Evolutionary conservation across 768 basidiomycete genomes (phyloP), one percentile per base, ranked within the genome.

Genomic region (Termitomyces titanicus): DNA sequence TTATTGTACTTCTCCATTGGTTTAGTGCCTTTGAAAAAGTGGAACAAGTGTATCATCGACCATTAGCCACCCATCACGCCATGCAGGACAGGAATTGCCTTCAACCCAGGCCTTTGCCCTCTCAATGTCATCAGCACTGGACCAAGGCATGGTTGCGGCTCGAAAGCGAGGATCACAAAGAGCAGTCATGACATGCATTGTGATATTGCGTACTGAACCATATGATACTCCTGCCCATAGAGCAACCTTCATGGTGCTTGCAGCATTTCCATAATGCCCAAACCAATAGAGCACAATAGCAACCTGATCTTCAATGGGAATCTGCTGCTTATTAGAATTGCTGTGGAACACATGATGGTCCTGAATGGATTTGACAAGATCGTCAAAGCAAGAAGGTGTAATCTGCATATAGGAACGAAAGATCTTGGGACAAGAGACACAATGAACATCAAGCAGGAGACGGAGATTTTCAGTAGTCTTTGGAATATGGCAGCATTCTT

Each of bases 41-140:
- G 59, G 57, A 0, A 64, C 46, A 46, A 65, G 49, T 10, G 61
- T 66, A 0, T 61, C 59, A 61, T 66, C 60, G 17, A 65, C 55
- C 47, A 62, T 50, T 15, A 51, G 51, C 57, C 55, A 65, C 1
- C 65, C 64, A 58, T 62, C 44, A n/a, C 47, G 38, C 64, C 62
- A 66, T 10, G 55, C 54, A 38, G 50, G 44, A 54, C 65, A 66
- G 7, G 61, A 60, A 18, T 54, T 25, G 6, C 34, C 47, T 31
- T 63, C 63, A 12, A 68, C 66, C 65, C 65, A 68, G 15, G 22
- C 25, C 51, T 60, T 63, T 31, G 63, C 61, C 5, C 24, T 44
- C 34, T 59, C 54, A 43, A 51, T 54, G 24, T 47, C 54, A 18
- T 40, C 50, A 17, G n/a, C 29, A n/a, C 39, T 40, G 24, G 58